Base-by-base conservation (phyloP, 2,329 filamentous ascomycete genomes). In the Chrysoporthe puriensis region DNA sequence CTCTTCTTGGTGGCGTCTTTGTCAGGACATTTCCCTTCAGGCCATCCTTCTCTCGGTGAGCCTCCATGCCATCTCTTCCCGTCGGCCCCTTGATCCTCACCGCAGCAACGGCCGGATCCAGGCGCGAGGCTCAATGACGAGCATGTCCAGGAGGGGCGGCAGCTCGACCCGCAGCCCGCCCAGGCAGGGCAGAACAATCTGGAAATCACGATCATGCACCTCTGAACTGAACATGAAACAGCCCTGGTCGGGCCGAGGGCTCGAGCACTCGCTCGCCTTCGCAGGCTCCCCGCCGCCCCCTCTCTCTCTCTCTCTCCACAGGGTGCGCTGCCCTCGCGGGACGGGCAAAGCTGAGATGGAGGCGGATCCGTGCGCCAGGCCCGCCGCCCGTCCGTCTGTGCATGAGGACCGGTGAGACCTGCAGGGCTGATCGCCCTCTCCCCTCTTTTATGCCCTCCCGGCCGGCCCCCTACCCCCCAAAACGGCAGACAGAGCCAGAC, bases 201-300 rank as follows among this genome's bases (percentile, higher is more conserved):
- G 14, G 26, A 13, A 13, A 57, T 36, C 32, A 34, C 36, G 32
- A 8, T 36, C 36, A 21, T 57, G 16, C 54, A 36, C 21, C 14
- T 32, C 21, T 32, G 48, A 14, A 21, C 46, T 56, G 52, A 34
- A 32, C 52, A 57, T 36, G 54, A 18, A 40, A 40, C 54, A 57
- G 32, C 32, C 54, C 54, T 34, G 26, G n/a, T 6, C 14, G 50
- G 32, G 32, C 13, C 14, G 54, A 13, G 54, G 32, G 54, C 32
- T 57, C 13, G 54, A 57, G 32, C 54, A 57, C 54, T 40, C n/a
- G 54, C 54, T 57, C n/a, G 54, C 54, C 36, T 36, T 34, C 36
- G 26, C 16, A 18, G 5, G 4, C 52, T 40, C 34, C 26, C 32
- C 26, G 6, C 26, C n/a, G 21, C 32, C 26, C 21, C n/a, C n/a